phyloP scores from a whole-genome alignment of 2,329 filamentous ascomycete species.

The Lecanosticta acicola region DNA sequence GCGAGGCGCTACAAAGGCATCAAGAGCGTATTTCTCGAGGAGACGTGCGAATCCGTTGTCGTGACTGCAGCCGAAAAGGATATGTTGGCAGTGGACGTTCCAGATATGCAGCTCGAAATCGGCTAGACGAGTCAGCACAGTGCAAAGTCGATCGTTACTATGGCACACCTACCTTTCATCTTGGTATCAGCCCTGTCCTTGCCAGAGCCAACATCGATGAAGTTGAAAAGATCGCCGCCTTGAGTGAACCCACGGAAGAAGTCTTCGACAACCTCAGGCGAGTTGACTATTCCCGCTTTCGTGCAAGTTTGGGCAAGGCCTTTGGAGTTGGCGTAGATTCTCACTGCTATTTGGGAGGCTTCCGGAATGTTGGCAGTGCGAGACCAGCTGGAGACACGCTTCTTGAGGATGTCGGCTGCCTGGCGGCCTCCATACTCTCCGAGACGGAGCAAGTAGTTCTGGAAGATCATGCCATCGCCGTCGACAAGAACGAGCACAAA shows the following conservation, averaged over 20 bases:
- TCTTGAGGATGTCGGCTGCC: slow-evolving; percentile 50
- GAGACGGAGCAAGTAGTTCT: slow-evolving; percentile 23
- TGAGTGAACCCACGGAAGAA: slow-evolving; percentile 55
- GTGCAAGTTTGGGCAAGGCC: slow-evolving; percentile 15
- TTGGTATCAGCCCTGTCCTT: slow-evolving; percentile 57
- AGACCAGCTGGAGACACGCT: slow-evolving; percentile 43
- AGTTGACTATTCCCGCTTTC: slow-evolving; percentile 45
- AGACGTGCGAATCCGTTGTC: slow-evolving; percentile 51
- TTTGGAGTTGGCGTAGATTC: slow-evolving; percentile 43
- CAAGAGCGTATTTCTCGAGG: slow-evolving; percentile 46
- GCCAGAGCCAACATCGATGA: slow-evolving; percentile 55
- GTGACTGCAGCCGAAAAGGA: slow-evolving; percentile 55
- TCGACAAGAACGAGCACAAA: slow-evolving; percentile 58
- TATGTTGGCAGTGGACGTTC: slow-evolving; percentile 56
- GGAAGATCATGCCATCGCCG: slow-evolving; percentile 52
- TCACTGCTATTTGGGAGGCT: slow-evolving; percentile 44
- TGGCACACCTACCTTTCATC: slow-evolving; percentile 43
- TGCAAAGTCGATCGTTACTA: not conserved
- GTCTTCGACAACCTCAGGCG: slow-evolving; percentile 30
- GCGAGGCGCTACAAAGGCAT: slow-evolving; percentile 30
- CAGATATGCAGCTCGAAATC: slow-evolving; percentile 51
- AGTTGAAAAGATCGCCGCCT: slow-evolving; percentile 54
- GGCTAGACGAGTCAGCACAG: slow-evolving; percentile 35
- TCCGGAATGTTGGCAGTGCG: slow-evolving; percentile 32
- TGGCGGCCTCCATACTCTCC: slow-evolving; percentile 50